phyloP scores from a whole-genome alignment of 2,329 filamentous ascomycete genomes.

The Penicillium capsulatum region DNA sequence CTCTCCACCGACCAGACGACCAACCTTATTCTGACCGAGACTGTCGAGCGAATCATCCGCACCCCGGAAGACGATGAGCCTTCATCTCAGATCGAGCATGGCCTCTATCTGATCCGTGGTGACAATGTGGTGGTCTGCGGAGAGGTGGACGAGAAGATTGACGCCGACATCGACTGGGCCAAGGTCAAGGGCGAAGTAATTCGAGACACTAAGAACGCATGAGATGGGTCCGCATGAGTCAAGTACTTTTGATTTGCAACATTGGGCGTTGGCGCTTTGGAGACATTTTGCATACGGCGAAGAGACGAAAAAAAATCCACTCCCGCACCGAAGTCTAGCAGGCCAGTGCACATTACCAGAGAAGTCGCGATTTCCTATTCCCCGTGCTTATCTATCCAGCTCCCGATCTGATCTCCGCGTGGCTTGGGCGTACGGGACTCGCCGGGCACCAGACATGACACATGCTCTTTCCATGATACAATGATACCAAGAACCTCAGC shows the following conservation, averaged over 20 bases:
- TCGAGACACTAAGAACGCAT: slow-evolving; percentile 75
- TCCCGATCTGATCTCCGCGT: neutral
- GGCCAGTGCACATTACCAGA: neutral
- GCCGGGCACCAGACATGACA: neutral
- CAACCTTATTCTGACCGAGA: slow-evolving; percentile 80
- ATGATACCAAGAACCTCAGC: neutral
- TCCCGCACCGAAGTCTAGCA: neutral
- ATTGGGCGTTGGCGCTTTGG: slow-evolving; percentile 12
- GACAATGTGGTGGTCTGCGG: slow-evolving; percentile 93
- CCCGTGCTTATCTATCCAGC: neutral
- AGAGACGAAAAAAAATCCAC: neutral
- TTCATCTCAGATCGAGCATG: slow-evolving; percentile 75
- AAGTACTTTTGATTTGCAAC: slow-evolving; percentile 7
- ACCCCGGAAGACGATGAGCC: slow-evolving; percentile 76
- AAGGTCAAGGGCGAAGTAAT: slow-evolving; percentile 82
- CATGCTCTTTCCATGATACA: slow-evolving; percentile 5
- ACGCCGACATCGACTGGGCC: slow-evolving; percentile 86
- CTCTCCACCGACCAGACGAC: slow-evolving; percentile 86
- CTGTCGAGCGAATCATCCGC: slow-evolving; percentile 85
- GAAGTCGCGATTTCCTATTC: neutral
- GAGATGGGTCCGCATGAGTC: slow-evolving; percentile 23
- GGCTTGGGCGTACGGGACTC: neutral
- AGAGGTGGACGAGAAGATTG: slow-evolving; percentile 81
- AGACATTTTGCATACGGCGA: slow-evolving; percentile 8
- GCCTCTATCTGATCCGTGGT: slow-evolving; percentile 85